Base-by-base conservation (phyloP, 2,329 filamentous ascomycete genomes). In the Aaosphaeria arxii region DNA sequence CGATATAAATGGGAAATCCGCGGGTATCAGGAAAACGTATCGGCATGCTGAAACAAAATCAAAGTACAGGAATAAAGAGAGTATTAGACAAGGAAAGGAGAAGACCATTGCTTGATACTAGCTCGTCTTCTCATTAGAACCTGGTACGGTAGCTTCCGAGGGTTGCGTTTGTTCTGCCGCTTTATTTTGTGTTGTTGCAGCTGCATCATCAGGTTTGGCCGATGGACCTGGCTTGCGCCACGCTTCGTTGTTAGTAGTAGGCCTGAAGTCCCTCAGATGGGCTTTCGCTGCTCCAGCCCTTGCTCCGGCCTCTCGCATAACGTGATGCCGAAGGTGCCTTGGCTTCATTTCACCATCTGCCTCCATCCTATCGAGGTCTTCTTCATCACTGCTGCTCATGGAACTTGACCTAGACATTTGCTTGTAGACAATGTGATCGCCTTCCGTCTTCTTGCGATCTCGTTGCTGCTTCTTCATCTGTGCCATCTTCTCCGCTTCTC, bases 391-490 rank as follows among this genome's bases (percentile, higher is more conserved):
- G 47, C 76, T 81, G 31, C 72, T 76, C 65, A 84, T 63, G 61
- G 70, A 67, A 58, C 77, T 69, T 40, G 68, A 57, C 11, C 67
- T 69, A 33, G 67, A 74, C 47, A 75, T 73, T 55, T 85, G 81
- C 5, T 78, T 72, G 63, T 79, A 85, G 5, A 82, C 73, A 47
- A 79, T 73, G 11, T 72, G 67, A 17, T 75, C 68, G 40, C 79
- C 78, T 33, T 78, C 74, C 38, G 74, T 74, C 77, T 88, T 88
- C 80, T 94, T 96, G 55, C 79, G 73, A 49, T 86, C 81, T 29
- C 83, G 75, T 73, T 96, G 91, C 51, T 84, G 80, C 39, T 84
- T 73, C 76, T 96, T 96, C 75, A 95, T 80, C 51, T 83, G 77
- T 40, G 78, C 72, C 71, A 95, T 85, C 55, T 83, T 77, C 50